Conservation (phyloP, 257 asterid genomes). For the Solanum paucissectum region DNA sequence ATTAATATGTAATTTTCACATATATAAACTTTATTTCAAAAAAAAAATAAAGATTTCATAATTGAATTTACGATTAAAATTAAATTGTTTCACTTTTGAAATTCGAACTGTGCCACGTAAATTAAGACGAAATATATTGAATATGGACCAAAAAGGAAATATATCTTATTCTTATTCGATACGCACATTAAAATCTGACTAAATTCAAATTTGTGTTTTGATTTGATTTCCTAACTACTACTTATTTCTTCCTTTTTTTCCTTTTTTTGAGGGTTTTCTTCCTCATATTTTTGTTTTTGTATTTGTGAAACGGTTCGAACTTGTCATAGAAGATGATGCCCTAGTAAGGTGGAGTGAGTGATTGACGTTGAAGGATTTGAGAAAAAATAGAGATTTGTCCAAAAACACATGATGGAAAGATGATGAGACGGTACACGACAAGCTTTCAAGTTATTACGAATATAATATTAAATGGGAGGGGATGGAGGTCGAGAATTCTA, state of each 20-base stretch:
- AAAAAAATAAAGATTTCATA: too few relatives aligned
- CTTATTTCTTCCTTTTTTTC: not conserved
- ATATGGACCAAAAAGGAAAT: not conserved
- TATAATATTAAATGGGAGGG: not conserved
- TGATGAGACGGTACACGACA: not conserved
- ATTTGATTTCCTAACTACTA: not conserved
- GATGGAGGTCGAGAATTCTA: not conserved
- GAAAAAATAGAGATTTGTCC: not conserved
- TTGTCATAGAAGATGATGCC: too few relatives aligned
- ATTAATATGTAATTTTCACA: not conserved
- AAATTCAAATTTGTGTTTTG: too few relatives aligned
- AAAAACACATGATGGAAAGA: too few relatives aligned
- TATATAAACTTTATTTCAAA: not conserved
- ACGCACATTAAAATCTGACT: too few relatives aligned
- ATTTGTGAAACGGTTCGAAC: not conserved
- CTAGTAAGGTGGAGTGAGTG: not conserved
- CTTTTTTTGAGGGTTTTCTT: not conserved
- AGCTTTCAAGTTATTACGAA: not conserved
- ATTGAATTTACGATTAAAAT: too few relatives aligned
- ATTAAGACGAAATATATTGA: too few relatives aligned
- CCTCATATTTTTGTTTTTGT: not conserved
- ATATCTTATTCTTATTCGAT: too few relatives aligned
- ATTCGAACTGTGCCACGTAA: fast-evolving
- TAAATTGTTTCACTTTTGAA: not conserved
- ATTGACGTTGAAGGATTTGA: not conserved